Base-by-base conservation (phyloP, 192 early-diverging fungal genomes). In the Coemansia aciculifera region DNA sequence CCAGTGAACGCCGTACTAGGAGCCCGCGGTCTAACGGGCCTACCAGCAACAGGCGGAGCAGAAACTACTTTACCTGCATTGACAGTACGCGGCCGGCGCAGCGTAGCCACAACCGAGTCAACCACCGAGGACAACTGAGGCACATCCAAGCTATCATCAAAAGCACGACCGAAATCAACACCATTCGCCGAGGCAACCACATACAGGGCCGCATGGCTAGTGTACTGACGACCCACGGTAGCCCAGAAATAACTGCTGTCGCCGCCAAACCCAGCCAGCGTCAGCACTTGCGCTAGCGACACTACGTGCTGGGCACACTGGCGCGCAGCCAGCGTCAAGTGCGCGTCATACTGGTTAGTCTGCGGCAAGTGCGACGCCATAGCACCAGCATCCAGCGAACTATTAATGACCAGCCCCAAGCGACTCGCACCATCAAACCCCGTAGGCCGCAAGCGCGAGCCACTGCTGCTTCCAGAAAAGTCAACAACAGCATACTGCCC, bases 231-330 rank as follows among this genome's bases (percentile, higher is more conserved):
- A 42, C 32, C 65, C 21, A 68, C 49, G 2, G 38, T 27, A 0
- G 71, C 74, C 79, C 79, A 81, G 32, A 76, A 73, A 38, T 76
- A 73, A 59, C 73, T 75, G 71, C 67, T 60, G 13, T 21, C 44
- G 37, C 38, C 59, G 48, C 74, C 78, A 62, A 80, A 80, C 23
- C 78, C 78, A 21, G 19, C 36, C 24, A 10, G 59, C 49, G 36
- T 40, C 38, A 81, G 51, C 15, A 81, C 49, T 0, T 8, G 61
- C 10, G 68, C 74, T 43, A 81, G 7, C 13, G 44, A n/a, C 46
- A 56, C n/a, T 8, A 74, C 51, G 29, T 82, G 79, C 49, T 82
- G 65, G 1, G 68, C 48, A 32, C 62, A 64, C 62, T 82, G 79
- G 1, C 79, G 74, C 9, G 66, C 74, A 3, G 75, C 79, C 65